Evolutionary conservation across 2,329 filamentous ascomycete species (phyloP).

Genomic region (Phialocephala subalpina): DNA sequence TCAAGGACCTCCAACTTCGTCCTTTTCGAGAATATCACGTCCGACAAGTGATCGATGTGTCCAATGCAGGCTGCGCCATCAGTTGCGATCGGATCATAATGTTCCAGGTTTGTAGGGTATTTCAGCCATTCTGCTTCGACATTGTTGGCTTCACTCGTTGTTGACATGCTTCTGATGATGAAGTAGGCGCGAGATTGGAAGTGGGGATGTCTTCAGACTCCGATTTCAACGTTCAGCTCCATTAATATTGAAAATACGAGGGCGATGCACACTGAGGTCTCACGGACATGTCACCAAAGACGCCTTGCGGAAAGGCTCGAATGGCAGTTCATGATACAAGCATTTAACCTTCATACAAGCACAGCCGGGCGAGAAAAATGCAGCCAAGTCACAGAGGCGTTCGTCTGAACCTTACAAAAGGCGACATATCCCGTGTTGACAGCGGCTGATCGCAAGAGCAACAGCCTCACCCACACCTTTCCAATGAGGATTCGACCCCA

Average conservation of each 20-base stretch:
- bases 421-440: neutral
- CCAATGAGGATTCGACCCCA: neutral
- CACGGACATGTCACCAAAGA: no score
- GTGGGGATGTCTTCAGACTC: neutral
- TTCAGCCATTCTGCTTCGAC: slow-evolving; percentile 12
- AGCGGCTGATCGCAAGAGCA: slow-evolving; percentile 3
- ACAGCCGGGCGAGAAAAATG: slow-evolving; percentile 6
- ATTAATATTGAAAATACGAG: slow-evolving; percentile 6
- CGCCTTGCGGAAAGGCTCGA: neutral
- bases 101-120: slow-evolving; percentile 7
- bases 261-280: neutral
- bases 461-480: neutral
- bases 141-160: neutral
- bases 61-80: slow-evolving; percentile 7
- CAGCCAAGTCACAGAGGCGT: slow-evolving; percentile 13
- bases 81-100: slow-evolving; percentile 16
- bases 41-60: slow-evolving; percentile 11
- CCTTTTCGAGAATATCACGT: slow-evolving; percentile 7
- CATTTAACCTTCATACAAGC: neutral
- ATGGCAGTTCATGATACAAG: neutral
- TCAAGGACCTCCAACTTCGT: slow-evolving; percentile 1
- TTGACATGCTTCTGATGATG: neutral
- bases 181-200: neutral
- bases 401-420: neutral
- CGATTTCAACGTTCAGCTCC: neutral